Conservation (phyloP, 345 rosid genomes). For the Syzygium aromaticum region DNA sequence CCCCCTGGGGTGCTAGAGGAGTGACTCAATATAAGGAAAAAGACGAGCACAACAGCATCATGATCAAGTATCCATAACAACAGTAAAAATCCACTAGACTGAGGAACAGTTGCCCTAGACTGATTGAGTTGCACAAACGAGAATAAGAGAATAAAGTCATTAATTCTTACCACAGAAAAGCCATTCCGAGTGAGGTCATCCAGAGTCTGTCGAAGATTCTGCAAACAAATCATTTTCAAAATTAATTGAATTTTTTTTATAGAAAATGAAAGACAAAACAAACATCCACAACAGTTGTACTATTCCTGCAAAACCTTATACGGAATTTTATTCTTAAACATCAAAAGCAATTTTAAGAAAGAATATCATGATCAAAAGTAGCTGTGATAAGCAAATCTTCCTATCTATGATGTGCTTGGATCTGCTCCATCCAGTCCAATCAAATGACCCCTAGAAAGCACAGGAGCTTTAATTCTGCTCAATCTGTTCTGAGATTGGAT, state of each 20-base stretch:
- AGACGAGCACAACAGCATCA: neutral
- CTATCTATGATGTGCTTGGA: neutral
- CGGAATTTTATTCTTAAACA: neutral
- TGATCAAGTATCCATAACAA: neutral
- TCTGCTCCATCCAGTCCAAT: neutral
- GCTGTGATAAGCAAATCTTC: neutral
- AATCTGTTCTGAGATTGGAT: neutral
- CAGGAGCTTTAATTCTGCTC: neutral
- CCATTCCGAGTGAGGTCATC: slow-evolving; percentile 86
- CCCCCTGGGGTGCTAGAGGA: neutral
- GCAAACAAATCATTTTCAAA: slow-evolving; percentile 12
- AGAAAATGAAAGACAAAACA: neutral
- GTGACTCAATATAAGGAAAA: neutral
- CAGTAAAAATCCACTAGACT: neutral
- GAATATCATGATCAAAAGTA: neutral
- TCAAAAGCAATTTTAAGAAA: neutral
- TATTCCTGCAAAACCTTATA: neutral
- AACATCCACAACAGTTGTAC: neutral
- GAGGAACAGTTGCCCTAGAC: neutral
- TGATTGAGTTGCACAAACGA: neutral
- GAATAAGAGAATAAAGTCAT: neutral
- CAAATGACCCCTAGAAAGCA: neutral
- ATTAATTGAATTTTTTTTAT: neutral
- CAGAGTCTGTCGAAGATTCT: slow-evolving; percentile 98
- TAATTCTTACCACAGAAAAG: slow-evolving; percentile 75